These are phyloP conservation scores for Obelidium mucronatum DNA, from an alignment of 192 early-diverging fungal genomes.

Conservation along the genomic window DNA sequence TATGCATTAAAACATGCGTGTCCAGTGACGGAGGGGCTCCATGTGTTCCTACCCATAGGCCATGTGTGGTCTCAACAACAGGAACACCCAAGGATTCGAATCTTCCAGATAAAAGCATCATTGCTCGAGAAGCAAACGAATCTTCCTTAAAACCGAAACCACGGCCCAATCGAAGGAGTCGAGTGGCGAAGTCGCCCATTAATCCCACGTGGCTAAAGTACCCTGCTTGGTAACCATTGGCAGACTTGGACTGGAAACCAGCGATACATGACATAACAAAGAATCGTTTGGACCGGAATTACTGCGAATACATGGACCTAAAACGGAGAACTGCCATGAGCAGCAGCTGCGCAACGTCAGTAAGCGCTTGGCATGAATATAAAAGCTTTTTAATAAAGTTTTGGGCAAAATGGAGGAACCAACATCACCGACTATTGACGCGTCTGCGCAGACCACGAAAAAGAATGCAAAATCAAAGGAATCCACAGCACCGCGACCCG, in stretches of 20 bases:
- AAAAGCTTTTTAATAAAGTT: too few species aligned
- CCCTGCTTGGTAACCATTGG: neutral
- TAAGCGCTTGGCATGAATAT: too few species aligned
- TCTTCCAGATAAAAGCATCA: neutral
- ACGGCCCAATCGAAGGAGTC: neutral
- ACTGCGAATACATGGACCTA: too few species aligned
- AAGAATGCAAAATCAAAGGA: neutral
- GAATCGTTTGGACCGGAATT: too few species aligned
- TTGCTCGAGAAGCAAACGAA: neutral
- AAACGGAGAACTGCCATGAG: too few species aligned
- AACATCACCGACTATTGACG: too few species aligned
- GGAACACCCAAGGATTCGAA: neutral
- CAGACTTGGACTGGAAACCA: too few species aligned
- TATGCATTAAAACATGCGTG: neutral
- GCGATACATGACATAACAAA: too few species aligned
- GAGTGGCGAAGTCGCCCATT: neutral
- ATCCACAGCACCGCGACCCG: neutral
- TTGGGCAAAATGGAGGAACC: too few species aligned
- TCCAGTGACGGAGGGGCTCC: neutral
- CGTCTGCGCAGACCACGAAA: neutral
- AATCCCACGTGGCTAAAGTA: conserved; percentile 1
- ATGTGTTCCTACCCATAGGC: neutral
- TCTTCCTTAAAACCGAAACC: neutral
- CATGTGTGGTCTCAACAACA: neutral
- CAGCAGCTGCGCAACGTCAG: too few species aligned